These are phyloP conservation scores for Cucumis sativus DNA, from an alignment of 306 rosid species.

Conservation along the genomic window Cucumber_9930_V3 NC_026657.2:34272001-34272500, in stretches of 20 bases:
- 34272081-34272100: neutral
- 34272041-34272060: constrained; percentile 11
- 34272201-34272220: constrained; percentile 59
- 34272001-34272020: constrained; percentile 46
- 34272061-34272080: neutral
- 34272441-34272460: neutral
- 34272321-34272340: constrained; percentile 51
- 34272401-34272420: constrained; percentile 42
- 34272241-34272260: constrained; percentile 46
- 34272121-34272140: neutral
- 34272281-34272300: constrained; percentile 28
- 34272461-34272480: neutral
- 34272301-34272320: constrained; percentile 27
- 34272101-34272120: neutral
- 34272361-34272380: constrained; percentile 34
- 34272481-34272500: neutral
- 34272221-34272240: constrained; percentile 27
- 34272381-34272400: constrained; percentile 63
- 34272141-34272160: too few relatives aligned
- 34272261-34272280: constrained; percentile 28
- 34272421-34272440: constrained; percentile 20
- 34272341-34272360: constrained; percentile 51
- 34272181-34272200: constrained; percentile 55
- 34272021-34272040: constrained; percentile 48
- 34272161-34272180: neutral